These are phyloP conservation scores for Choanephora cucurbitarum DNA, from an alignment of 371 early-diverging fungal genomes.

Conservation along the genomic window DNA sequence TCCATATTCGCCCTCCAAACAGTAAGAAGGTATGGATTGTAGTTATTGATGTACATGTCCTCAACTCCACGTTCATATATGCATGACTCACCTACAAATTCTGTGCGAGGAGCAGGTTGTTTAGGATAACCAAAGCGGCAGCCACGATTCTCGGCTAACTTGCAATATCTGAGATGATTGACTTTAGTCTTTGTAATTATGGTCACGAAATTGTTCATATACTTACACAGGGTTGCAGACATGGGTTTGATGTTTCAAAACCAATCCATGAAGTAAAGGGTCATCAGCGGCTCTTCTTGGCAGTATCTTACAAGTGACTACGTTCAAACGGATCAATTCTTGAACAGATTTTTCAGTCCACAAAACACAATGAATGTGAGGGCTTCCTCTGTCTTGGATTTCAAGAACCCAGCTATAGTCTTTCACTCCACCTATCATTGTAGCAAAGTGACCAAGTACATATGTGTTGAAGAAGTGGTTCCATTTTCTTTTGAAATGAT, in stretches of 20 bases:
- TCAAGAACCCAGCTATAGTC: constrained; percentile 6
- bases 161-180: background rate
- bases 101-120: background rate
- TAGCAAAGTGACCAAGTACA: background rate
- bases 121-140: constrained; percentile 10
- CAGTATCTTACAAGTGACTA: background rate
- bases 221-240: background rate
- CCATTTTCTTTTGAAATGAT: constrained; percentile 13
- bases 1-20: background rate
- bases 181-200: background rate
- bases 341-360: constrained; percentile 8
- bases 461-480: constrained; percentile 1
- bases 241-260: background rate
- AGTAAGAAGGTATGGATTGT: constrained; percentile 4
- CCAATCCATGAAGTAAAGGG: background rate
- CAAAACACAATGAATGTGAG: constrained; percentile 7
- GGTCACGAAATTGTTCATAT: background rate
- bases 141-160: background rate
- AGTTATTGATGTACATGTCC: constrained; percentile 1
- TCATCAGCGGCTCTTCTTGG: background rate
- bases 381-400: background rate
- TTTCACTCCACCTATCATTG: constrained; percentile 6
- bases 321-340: background rate
- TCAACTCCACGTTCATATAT: constrained; percentile 1
- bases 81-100: background rate